These are phyloP conservation scores for Penicillium bovifimosum DNA, from an alignment of 495 filamentous ascomycete species.

Conservation along the genomic window DNA sequence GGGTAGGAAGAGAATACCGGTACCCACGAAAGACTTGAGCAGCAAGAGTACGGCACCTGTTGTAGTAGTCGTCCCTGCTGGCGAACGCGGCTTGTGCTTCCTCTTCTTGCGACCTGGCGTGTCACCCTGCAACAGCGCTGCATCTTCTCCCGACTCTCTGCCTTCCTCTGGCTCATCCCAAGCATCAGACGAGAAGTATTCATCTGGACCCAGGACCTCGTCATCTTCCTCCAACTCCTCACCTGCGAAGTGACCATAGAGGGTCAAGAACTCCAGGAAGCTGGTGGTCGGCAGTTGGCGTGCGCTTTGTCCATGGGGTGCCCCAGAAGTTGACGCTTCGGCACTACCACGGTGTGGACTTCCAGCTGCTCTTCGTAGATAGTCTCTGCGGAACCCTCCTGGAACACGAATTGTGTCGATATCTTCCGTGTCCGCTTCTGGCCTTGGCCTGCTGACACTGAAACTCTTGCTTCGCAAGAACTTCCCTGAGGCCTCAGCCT, in stretches of 20 bases:
- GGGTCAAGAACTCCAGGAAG: slow-evolving; percentile 89
- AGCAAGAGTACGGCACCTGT: slow-evolving; percentile 74
- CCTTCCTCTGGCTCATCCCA: slow-evolving; percentile 58
- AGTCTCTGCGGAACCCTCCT: slow-evolving; percentile 89
- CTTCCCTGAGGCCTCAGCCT: slow-evolving; percentile 49
- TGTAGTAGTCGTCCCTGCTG: slow-evolving; percentile 64
- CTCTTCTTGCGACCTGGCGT: slow-evolving; percentile 56
- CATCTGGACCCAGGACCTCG: slow-evolving; percentile 74
- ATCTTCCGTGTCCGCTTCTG: slow-evolving; percentile 71
- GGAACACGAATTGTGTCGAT: slow-evolving; percentile 86
- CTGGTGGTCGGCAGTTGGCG: slow-evolving; percentile 75
- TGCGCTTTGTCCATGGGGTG: slow-evolving; percentile 35
- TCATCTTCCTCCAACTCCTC: slow-evolving; percentile 95
- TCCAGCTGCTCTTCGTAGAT: slow-evolving; percentile 61
- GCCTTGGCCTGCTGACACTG: slow-evolving; percentile 65
- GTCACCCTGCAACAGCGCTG: slow-evolving; percentile 69
- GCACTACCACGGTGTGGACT: slow-evolving; percentile 51
- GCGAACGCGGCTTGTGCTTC: slow-evolving; percentile 63
- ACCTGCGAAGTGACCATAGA: slow-evolving; percentile 96
- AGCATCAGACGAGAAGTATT: slow-evolving; percentile 72
- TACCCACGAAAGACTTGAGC: slow-evolving; percentile 95
- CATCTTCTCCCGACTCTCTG: slow-evolving; percentile 71
- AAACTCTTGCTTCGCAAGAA: slow-evolving; percentile 74
- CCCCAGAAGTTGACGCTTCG: slow-evolving; percentile 33
- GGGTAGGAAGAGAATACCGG: slow-evolving; percentile 93